Evolutionary conservation across 257 asterid genomes (phyloP).

Genomic region (Capsicum rhomboideum): DNA sequence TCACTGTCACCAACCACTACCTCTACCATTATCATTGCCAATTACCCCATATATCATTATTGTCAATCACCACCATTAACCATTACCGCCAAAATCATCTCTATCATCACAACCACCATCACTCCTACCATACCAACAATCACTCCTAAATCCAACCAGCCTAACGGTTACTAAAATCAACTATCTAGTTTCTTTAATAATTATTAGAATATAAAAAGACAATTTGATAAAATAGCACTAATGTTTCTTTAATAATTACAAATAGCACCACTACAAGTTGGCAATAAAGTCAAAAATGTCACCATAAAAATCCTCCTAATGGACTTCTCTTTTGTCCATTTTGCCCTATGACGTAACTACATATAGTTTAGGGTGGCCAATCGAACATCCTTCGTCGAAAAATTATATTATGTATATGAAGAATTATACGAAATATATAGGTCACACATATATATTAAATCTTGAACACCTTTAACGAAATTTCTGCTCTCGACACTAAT

Average conservation of each 20-base stretch:
- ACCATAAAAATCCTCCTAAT: neutral
- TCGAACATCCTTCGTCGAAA: too few species aligned
- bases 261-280: neutral
- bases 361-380: too few species aligned
- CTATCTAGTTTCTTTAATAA: neutral
- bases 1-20: neutral
- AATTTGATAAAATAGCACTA: neutral
- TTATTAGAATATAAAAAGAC: neutral
- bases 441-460: too few species aligned
- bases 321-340: neutral
- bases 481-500: too few species aligned
- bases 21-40: neutral
- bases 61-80: too few species aligned
- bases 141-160: neutral
- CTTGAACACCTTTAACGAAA: too few species aligned
- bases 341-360: too few species aligned
- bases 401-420: too few species aligned
- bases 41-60: too few species aligned
- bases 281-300: neutral
- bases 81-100: neutral
- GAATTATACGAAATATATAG: too few species aligned
- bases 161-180: neutral
- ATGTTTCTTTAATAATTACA: neutral
- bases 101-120: neutral
- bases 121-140: neutral